Base-by-base conservation (phyloP, 2,329 filamentous ascomycete genomes). In the Pseudocercospora fuligena region DNA sequence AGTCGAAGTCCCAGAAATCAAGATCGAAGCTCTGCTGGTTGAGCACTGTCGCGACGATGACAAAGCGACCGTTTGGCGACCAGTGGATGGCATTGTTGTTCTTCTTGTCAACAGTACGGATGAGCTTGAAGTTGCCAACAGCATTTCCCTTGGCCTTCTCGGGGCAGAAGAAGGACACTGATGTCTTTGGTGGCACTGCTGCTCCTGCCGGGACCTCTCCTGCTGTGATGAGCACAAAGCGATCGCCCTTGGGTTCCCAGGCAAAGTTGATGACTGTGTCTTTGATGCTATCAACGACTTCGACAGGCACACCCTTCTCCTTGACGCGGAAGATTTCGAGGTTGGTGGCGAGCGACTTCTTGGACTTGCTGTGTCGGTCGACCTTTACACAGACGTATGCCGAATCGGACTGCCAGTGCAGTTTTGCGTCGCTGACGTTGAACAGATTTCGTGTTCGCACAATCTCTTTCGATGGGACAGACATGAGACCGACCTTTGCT, bases 41-140 rank as follows among this genome's bases (percentile, higher is more conserved):
- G 81, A 92, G 89, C 61, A 99, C 92, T 11, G 95, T 96, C 62
- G 93, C 95, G 63, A 99, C 89, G 56, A 98, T 90, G 43, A 98
- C 94, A 77, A 99, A 99, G 58, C 95, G 90, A 62, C 95, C 95
- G 80, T 90, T 92, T 25, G 95, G 95, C 21, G 93, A 97, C 95
- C 95, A 99, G 88, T 98, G 98, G 77, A 99, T 99, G 72, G 92
- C 94, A 78, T 99, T 99, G 87, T 92, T 97, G 83, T 96, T 98
- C 89, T 98, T 98, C 89, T 98, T 98, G 76, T 99, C 95, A 64
- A 97, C 86, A 8, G 94, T 98, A 70, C 93, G 90, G 73, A 98
- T 90, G 78, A 96, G 92, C 85, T 94, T 96, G 87, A 98, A 99
- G 86, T 97, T 97, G 70, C 95, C 95, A 36, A 92, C 85, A 25